Evolutionary conservation across 2,329 filamentous ascomycete genomes (phyloP).

Genomic region (Aplosporella prunicola): DNA sequence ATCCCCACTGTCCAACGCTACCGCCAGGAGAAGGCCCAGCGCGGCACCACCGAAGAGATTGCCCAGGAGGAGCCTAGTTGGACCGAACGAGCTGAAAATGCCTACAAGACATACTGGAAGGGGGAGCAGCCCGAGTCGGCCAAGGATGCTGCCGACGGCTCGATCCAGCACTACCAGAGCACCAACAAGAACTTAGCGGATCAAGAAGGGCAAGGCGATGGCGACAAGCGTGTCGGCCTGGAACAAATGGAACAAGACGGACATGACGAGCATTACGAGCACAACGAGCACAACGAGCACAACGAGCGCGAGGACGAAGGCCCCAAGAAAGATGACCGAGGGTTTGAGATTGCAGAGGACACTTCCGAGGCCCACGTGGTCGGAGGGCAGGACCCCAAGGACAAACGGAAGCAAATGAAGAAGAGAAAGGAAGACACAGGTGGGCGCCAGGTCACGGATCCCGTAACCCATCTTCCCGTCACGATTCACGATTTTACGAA

Average conservation of each 20-base stretch:
- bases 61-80: constrained; percentile 22
- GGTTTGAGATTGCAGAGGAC: constrained; percentile 26
- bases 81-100: constrained; percentile 27
- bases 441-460: constrained; percentile 58
- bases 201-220: no score
- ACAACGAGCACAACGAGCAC: constrained; percentile 23
- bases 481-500: constrained; percentile 59
- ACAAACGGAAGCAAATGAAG: constrained; percentile 42
- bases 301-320: constrained; percentile 13
- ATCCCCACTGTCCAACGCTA: constrained; percentile 40
- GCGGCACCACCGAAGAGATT: constrained; percentile 20
- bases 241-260: neutral
- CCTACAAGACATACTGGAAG: constrained; percentile 25
- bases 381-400: constrained; percentile 34
- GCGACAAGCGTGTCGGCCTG: no score
- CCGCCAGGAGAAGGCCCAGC: constrained; percentile 36
- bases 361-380: constrained; percentile 34
- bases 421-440: constrained; percentile 38
- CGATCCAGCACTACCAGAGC: constrained; percentile 24
- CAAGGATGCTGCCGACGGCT: constrained; percentile 17
- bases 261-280: neutral
- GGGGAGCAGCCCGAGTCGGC: constrained; percentile 14
- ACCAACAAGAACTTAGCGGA: constrained; percentile 28
- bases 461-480: constrained; percentile 61
- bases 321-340: neutral